Conservation (phyloP, 1,284 basidiomycete species). For the Irpex rosettiformis region DNA sequence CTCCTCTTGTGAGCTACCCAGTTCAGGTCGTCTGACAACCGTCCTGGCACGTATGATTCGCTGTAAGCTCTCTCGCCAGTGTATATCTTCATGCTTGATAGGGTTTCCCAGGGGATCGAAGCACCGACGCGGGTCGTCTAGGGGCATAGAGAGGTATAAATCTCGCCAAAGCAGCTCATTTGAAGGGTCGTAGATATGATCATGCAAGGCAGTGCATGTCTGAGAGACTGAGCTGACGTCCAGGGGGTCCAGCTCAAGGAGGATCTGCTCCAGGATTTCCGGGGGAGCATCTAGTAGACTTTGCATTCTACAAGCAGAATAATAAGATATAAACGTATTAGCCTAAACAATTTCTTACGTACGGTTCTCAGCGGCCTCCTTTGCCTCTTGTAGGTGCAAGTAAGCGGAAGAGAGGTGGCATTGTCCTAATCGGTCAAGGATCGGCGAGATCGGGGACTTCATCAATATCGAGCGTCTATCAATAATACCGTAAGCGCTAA, state of each 20-base stretch:
- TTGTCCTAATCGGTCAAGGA: too few species aligned
- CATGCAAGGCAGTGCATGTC: conserved; percentile 41
- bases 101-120: conserved; percentile 39
- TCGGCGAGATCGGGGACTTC: too few species aligned
- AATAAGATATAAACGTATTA: too few species aligned
- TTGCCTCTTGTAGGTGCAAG: not conserved
- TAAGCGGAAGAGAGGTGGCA: not conserved
- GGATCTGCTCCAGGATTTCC: conserved; percentile 54
- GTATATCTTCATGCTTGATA: conserved; percentile 27
- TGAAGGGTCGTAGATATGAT: conserved; percentile 41
- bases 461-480: not conserved
- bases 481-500: not conserved
- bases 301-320: not conserved
- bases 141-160: conserved; percentile 53
- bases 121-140: conserved; percentile 56
- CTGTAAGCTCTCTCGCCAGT: conserved; percentile 54
- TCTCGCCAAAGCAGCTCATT: conserved; percentile 55
- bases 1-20: conserved; percentile 38
- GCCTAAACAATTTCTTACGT: too few species aligned
- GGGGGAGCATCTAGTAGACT: conserved; percentile 36
- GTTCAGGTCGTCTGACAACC: conserved; percentile 32
- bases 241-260: conserved; percentile 51
- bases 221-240: conserved; percentile 49
- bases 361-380: too few species aligned
- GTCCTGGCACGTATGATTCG: conserved; percentile 47